A percentile compares a stretch with the other conserved stretches of the same genome.
These are phyloP conservation scores for Backusella sp. DNA, from an alignment of 192 early-diverging fungal species.

Conservation along the genomic window DNA sequence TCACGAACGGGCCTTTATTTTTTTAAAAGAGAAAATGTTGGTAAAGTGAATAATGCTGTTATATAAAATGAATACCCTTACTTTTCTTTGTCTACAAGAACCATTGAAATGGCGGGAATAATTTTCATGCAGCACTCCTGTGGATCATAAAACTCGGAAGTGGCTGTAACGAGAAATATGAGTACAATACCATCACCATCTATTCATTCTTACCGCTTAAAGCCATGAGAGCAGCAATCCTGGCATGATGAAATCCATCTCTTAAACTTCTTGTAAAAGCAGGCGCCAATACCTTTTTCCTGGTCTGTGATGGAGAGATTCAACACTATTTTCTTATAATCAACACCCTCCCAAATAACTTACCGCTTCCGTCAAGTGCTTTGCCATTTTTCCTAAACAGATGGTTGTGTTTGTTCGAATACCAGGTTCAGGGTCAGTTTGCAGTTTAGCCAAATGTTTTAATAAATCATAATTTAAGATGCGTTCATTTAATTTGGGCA, in stretches of 20 bases:
- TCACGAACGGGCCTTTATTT: constrained; percentile 63
- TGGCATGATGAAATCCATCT: constrained; percentile 87
- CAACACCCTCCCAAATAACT: constrained; percentile 9
- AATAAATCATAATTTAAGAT: constrained; percentile 85
- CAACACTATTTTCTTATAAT: neutral
- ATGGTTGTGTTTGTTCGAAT: constrained; percentile 97
- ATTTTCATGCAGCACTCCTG: constrained; percentile 69
- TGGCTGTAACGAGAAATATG: constrained; percentile 43
- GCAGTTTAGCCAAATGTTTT: constrained; percentile 83
- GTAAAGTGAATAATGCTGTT: neutral
- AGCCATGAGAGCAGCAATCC: constrained; percentile 84
- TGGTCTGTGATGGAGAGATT: constrained; percentile 47
- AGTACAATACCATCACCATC: neutral
- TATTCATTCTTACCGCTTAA: constrained; percentile 38
- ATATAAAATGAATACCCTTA: constrained; percentile 25
- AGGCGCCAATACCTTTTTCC: constrained; percentile 76
- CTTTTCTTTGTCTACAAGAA: constrained; percentile 82
- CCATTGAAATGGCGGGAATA: constrained; percentile 67
- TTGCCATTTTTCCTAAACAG: constrained; percentile 90
- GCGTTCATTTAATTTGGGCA: constrained; percentile 69
- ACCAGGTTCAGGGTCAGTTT: constrained; percentile 89
- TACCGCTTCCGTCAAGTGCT: constrained; percentile 71
- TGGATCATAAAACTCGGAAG: constrained; percentile 66
- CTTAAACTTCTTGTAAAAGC: constrained; percentile 80
- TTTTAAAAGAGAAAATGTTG: neutral